These are phyloP conservation scores for Cryphonectria nitschkei DNA, from an alignment of 2,329 filamentous ascomycete genomes.

Conservation along the genomic window DNA sequence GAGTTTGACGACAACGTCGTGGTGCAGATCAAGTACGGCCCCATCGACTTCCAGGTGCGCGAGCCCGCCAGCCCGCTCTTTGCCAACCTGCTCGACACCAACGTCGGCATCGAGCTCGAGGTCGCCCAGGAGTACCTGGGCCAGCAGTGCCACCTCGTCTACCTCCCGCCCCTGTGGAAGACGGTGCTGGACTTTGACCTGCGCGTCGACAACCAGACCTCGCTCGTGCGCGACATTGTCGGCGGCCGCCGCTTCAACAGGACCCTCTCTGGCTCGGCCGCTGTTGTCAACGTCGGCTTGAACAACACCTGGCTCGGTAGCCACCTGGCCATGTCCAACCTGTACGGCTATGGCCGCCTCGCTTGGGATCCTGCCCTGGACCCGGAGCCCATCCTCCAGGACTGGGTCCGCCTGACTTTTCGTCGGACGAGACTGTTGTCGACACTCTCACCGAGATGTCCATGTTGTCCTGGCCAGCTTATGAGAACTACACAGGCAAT, in stretches of 20 bases:
- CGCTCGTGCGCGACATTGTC: conserved; percentile 63
- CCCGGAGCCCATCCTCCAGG: conserved; percentile 55
- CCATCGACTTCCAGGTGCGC: conserved; percentile 75
- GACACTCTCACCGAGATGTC: conserved; percentile 65
- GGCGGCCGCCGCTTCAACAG: conserved; percentile 62
- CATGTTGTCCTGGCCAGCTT: conserved; percentile 71
- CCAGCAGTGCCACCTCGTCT: conserved; percentile 71
- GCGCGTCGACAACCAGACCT: conserved; percentile 59
- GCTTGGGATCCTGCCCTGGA: conserved; percentile 65
- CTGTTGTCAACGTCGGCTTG: conserved; percentile 68
- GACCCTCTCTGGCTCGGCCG: conserved; percentile 63
- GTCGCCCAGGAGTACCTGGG: conserved; percentile 73
- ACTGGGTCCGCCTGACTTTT: conserved; percentile 71
- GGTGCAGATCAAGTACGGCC: conserved; percentile 74
- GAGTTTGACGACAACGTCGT: conserved; percentile 72
- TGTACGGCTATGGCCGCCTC: conserved; percentile 70
- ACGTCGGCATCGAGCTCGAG: conserved; percentile 64
- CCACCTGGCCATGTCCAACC: conserved; percentile 71
- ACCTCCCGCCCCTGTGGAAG: conserved; percentile 70
- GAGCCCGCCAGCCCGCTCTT: conserved; percentile 70
- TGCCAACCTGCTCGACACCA: conserved; percentile 49
- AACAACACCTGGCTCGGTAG: conserved; percentile 71
- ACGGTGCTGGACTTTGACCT: conserved; percentile 70
- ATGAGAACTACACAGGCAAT: conserved; percentile 73
- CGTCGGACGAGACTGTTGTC: conserved; percentile 56